Percentiles rank a stretch among this genome's conserved stretches.
Conservation (phyloP, 2,329 filamentous ascomycete species). For the Fusarium goolgardi region DNA sequence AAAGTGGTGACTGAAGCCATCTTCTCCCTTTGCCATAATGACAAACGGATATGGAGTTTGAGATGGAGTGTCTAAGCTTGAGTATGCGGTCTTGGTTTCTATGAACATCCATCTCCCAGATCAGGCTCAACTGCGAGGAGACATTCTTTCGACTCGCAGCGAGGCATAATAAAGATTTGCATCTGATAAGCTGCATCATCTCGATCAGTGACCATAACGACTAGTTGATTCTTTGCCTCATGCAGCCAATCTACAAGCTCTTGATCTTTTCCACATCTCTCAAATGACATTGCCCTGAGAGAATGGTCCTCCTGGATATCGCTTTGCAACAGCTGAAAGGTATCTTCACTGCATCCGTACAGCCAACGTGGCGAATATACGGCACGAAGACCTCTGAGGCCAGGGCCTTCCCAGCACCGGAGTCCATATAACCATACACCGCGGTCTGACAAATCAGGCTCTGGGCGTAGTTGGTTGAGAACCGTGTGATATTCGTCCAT, state of each 20-base stretch:
- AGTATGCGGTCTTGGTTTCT: too few species aligned
- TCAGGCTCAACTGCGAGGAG: neutral
- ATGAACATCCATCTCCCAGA: too few species aligned
- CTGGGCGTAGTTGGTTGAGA: neutral
- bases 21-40: too few species aligned
- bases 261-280: neutral
- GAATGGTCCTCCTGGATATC: fast-evolving
- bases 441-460: neutral
- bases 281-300: neutral
- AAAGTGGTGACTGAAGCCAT: too few species aligned
- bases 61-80: too few species aligned
- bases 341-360: neutral
- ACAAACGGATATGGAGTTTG: too few species aligned
- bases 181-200: constrained; percentile 1
- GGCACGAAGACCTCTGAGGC: neutral
- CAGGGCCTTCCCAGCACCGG: neutral
- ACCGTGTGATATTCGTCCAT: neutral
- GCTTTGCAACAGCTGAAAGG: neutral
- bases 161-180: neutral
- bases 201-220: neutral
- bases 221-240: neutral
- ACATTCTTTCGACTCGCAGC: neutral
- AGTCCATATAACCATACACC: neutral
- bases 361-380: neutral
- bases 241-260: neutral